phyloP scores from a whole-genome alignment of 768 basidiomycete genomes.

The Lactarius tabidus region DNA sequence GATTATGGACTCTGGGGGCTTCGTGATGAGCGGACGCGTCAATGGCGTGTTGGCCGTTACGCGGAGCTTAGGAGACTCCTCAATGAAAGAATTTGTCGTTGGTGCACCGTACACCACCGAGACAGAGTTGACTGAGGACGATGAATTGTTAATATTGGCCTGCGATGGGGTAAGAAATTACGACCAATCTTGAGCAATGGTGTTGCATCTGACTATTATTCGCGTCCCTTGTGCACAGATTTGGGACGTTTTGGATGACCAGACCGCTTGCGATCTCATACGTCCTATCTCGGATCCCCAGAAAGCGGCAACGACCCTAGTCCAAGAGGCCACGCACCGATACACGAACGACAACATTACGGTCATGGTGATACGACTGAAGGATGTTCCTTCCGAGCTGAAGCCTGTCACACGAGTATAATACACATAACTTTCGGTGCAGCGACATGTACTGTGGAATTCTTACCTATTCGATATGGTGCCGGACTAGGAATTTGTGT shows the following conservation, averaged over 20 bases:
- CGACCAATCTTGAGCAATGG: background rate
- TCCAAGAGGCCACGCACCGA: conserved; percentile 80
- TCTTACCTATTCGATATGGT: background rate
- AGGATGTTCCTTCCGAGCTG: conserved; percentile 34
- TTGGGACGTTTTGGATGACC: conserved; percentile 95
- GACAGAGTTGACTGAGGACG: conserved; percentile 82
- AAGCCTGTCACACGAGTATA: conserved; percentile 18
- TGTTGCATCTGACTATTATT: background rate
- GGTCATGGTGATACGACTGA: conserved; percentile 84
- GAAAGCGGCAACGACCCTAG: conserved; percentile 64
- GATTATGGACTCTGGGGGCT: conserved; percentile 96
- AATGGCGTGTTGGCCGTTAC: conserved; percentile 98
- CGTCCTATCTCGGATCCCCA: conserved; percentile 72
- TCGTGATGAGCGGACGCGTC: conserved; percentile 97
- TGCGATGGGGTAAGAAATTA: conserved; percentile 85
- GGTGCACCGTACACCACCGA: conserved; percentile 99
- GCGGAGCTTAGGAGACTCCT: conserved; percentile 90
- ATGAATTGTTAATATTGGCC: conserved; percentile 93
- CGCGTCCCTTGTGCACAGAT: conserved; percentile 47
- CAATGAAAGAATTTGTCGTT: conserved; percentile 99
- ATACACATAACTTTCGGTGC: conserved; percentile 2
- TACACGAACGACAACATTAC: conserved; percentile 97
- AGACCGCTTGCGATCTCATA: conserved; percentile 84
- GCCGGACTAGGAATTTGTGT: background rate
- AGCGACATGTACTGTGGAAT: background rate